Percentiles rank a stretch among this genome's conserved stretches.
These are phyloP conservation scores for Phytophthora cactorum DNA, from an alignment of 352 stramenopile genomes.

Conservation along the genomic window DNA sequence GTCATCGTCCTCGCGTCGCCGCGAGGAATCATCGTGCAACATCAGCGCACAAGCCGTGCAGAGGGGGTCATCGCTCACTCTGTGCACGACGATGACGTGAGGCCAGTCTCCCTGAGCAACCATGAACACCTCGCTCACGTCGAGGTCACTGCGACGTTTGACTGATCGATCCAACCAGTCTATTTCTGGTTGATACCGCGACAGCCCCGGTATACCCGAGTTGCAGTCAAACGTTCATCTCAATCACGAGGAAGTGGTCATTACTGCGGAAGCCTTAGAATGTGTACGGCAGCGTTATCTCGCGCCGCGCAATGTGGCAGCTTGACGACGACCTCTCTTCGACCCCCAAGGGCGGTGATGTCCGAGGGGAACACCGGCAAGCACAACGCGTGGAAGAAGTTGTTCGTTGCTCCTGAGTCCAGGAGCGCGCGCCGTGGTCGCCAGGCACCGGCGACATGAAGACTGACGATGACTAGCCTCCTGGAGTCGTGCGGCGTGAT, in stretches of 20 bases:
- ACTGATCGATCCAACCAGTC: background rate
- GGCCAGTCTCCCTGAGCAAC: no score
- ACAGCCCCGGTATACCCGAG: constrained; percentile 13
- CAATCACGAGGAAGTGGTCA: background rate
- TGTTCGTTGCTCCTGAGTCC: background rate
- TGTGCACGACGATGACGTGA: no score
- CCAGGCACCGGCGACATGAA: no score
- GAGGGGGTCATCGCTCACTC: no score
- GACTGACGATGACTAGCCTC: no score
- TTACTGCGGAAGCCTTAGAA: background rate
- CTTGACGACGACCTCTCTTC: constrained; percentile 6
- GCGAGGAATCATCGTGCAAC: background rate
- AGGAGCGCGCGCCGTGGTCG: background rate
- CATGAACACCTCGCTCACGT: background rate
- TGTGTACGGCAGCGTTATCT: background rate
- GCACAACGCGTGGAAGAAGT: background rate
- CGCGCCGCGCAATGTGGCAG: constrained; percentile 8
- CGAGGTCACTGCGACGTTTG: background rate
- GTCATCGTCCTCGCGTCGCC: no score
- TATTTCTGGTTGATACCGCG: background rate
- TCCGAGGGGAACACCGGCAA: background rate
- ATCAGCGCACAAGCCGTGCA: no score
- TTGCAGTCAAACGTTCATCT: constrained; percentile 35
- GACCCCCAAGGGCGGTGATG: background rate
- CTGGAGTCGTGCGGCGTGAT: background rate